Base-by-base conservation (phyloP, 163 green algal genomes). In the Botryococcus braunii region DNA sequence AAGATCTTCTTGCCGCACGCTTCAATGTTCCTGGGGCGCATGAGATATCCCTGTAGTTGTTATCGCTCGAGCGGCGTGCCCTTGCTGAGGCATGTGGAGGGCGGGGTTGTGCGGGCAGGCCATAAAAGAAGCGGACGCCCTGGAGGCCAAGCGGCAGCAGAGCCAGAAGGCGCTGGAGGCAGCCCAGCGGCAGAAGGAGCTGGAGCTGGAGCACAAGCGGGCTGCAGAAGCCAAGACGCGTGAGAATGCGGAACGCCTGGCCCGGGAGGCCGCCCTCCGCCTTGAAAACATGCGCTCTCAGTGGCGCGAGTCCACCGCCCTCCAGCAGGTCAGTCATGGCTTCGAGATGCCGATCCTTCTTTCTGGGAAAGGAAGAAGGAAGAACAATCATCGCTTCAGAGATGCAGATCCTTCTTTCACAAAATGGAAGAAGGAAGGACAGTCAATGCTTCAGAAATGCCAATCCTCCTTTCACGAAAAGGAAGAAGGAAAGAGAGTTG, bases 71-170 rank as follows among this genome's bases (percentile, higher is more conserved):
- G 49, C 57, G 35, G 57, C 69, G 57, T 64, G 58, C 46, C 68
- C 4, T 27, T 62, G 68, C 61, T 47, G 55, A 61, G 60, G 67
- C 70, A 79, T 39, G 60, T 55, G 4, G 27, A 32, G 35, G 68
- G 82, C 57, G 69, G 66, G 40, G n/a, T 59, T 38, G 71, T 80
- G 69, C 56, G 41, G 0, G 69, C 40, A 72, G 64, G 61, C 70
- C 34, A 60, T 71, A 50, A 66, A 59, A 38, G 74, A 79, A 58
- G 66, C 80, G 64, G 77, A 83, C 57, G 62, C 52, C 29, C 46
- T 81, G 25, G 79, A 85, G 70, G 68, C 65, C 3, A 72, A 77
- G 57, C 83, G 77, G 79, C 70, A 81, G 66, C 68, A 82, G 47
- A 71, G 62, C 50, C 64, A 56, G 23, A 32, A 38, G 37, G 48